Base-by-base conservation (phyloP, 805 yeast genomes). In the Candida sakaeoensis region DNA sequence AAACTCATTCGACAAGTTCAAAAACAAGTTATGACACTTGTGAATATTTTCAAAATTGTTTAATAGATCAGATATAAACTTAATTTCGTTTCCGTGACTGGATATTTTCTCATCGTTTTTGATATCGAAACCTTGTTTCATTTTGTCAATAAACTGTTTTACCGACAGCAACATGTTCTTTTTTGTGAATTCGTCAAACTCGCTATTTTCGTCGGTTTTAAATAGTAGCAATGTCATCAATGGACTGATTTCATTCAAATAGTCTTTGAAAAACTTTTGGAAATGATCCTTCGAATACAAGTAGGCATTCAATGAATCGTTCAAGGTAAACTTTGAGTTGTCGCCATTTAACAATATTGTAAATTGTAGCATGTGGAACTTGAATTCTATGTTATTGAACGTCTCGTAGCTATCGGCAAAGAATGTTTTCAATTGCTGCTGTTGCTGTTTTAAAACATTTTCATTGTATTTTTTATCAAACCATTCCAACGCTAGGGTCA, bases 351-450 rank as follows among this genome's bases (percentile, higher is more conserved):
- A 49, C 6, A 65, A 50, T 15, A 65, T 48, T 3, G 56, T 53
- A 39, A 60, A 66, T 44, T 68, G 69, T 12, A 68, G 55, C 52
- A 65, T 53, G 48, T 66, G 71, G 45, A 67, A 62, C 45, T 66
- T 66, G 53, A 68, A 63, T 49, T 63, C 68, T 25, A 43, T 30
- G 26, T 31, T 31, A 4, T 8, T 22, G 26, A 37, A 16, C 37
- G 22, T 22, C 18, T n/a, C 23, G 13, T 18, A 23, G 5, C n/a
- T 5, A 31, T 31, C 34, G 5, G 4, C 4, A 15, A 28, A 28
- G 32, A 28, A 28, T 3, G 21, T 9, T 31, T 18, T 19, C 15
- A 17, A 12, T 33, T 31, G n/a, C 24, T 24, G 34, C 19, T 31
- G n/a, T 24, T 24, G 34, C 19, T 41, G 35, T 12, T 33, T 10